Percentiles rank a stretch among this genome's conserved stretches.
Conservation (phyloP, 2,329 filamentous ascomycete genomes). For the Cladophialophora bantiana region DNA sequence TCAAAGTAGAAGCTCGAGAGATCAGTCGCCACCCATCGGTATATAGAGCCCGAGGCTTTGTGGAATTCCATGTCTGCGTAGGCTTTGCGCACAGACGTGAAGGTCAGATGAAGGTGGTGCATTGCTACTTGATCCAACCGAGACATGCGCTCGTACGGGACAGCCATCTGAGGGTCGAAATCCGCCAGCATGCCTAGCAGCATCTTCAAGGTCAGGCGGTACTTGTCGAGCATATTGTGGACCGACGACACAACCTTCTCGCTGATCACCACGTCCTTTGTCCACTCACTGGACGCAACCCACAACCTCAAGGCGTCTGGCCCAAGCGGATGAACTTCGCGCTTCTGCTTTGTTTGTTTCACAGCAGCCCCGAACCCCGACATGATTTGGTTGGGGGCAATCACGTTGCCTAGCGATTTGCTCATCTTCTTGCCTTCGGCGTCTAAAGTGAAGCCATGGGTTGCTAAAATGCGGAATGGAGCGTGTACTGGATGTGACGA, state of each 20-base stretch:
- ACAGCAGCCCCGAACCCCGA: conserved; percentile 71
- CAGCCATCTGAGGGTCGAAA: conserved; percentile 53
- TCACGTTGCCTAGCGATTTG: conserved; percentile 90
- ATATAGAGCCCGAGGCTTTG: conserved; percentile 74
- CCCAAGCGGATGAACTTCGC: conserved; percentile 66
- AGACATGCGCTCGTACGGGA: conserved; percentile 46
- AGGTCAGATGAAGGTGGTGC: conserved; percentile 72
- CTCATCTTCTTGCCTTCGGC: conserved; percentile 96
- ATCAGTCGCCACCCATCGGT: conserved; percentile 80
- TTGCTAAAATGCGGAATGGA: conserved; percentile 89
- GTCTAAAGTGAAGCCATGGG: conserved; percentile 94
- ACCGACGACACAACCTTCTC: conserved; percentile 77
- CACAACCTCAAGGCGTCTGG: conserved; percentile 87
- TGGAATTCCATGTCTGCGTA: conserved; percentile 81
- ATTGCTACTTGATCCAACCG: conserved; percentile 78
- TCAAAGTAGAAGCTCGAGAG: conserved; percentile 95
- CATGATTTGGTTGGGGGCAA: conserved; percentile 83
- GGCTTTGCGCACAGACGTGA: conserved; percentile 68
- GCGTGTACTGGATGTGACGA: conserved; percentile 51
- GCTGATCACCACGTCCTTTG: conserved; percentile 82
- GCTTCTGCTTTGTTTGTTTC: conserved; percentile 59
- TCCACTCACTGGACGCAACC: conserved; percentile 92
- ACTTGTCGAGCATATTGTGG: conserved; percentile 80
- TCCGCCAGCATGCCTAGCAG: conserved; percentile 76
- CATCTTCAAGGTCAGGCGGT: conserved; percentile 89